Conservation (phyloP, 331 rosid species). For the Phaseolus coccineus region DNA sequence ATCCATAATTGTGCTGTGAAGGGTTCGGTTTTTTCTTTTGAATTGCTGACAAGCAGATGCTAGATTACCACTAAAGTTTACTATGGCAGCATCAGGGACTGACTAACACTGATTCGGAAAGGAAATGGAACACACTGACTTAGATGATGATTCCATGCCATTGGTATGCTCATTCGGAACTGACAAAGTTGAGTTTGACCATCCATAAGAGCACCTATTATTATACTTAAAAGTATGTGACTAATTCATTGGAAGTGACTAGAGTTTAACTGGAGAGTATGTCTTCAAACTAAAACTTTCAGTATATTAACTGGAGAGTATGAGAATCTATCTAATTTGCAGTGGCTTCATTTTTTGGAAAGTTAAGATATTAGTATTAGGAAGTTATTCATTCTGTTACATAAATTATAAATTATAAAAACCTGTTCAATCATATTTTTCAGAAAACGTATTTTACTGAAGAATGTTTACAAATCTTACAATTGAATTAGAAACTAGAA, state of each 20-base stretch:
- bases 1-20: slow-evolving; percentile 36
- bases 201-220: background rate
- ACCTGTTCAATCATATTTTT: too few relatives aligned
- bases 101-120: background rate
- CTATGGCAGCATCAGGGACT: background rate
- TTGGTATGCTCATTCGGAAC: background rate
- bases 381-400: too few relatives aligned
- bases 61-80: slow-evolving; percentile 4
- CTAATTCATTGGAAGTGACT: background rate
- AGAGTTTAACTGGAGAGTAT: too few relatives aligned
- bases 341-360: too few relatives aligned
- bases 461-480: too few relatives aligned
- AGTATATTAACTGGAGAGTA: background rate
- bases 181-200: background rate
- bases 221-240: background rate
- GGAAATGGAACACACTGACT: background rate
- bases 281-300: background rate
- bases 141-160: background rate
- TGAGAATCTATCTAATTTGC: too few relatives aligned
- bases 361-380: too few relatives aligned
- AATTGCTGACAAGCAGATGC: slow-evolving; percentile 27
- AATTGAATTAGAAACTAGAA: too few relatives aligned
- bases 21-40: slow-evolving; percentile 31
- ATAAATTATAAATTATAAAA: too few relatives aligned
- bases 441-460: too few relatives aligned